Conservation (phyloP, 257 asterid genomes). For the Dorcoceras hygrometricum region DNA sequence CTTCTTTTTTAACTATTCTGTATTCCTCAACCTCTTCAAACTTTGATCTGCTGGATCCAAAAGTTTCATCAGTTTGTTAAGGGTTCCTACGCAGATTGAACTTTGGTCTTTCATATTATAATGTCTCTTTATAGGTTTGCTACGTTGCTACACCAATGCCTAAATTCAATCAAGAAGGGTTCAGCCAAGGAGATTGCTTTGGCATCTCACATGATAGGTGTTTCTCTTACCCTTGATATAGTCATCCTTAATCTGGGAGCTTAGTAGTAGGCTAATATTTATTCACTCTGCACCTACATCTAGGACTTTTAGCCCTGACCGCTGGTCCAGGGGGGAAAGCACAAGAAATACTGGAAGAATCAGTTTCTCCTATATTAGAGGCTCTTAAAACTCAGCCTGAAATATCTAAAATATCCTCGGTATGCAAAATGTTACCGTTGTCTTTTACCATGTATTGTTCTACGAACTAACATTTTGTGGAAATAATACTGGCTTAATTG, state of each 20-base stretch:
- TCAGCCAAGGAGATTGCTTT: slow-evolving; percentile 81
- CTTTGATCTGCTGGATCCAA: slow-evolving; percentile 12
- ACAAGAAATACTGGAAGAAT: slow-evolving; percentile 84
- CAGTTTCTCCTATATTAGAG: slow-evolving; percentile 70
- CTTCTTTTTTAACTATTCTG: slow-evolving; percentile 1
- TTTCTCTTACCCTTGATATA: neutral
- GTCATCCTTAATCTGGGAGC: neutral
- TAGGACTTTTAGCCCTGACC: slow-evolving; percentile 87
- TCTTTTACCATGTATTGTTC: slow-evolving; percentile 9
- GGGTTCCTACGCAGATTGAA: neutral
- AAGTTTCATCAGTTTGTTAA: neutral
- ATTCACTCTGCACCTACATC: slow-evolving; percentile 9
- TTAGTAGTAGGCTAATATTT: neutral
- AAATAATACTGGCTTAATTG: slow-evolving; percentile 17
- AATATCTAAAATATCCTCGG: slow-evolving; percentile 62
- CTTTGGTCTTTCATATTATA: neutral
- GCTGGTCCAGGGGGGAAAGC: slow-evolving; percentile 88
- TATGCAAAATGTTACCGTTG: slow-evolving; percentile 27
- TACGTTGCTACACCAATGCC: slow-evolving; percentile 74
- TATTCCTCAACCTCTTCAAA: neutral
- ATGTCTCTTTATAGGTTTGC: slow-evolving; percentile 57
- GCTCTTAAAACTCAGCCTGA: slow-evolving; percentile 72
- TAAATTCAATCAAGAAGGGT: slow-evolving; percentile 80
- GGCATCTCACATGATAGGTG: slow-evolving; percentile 90
- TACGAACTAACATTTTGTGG: slow-evolving; percentile 7